Evolutionary conservation across 2,329 filamentous ascomycete genomes (phyloP).

Genomic region (Dothidotthia symphoricarpi): DNA sequence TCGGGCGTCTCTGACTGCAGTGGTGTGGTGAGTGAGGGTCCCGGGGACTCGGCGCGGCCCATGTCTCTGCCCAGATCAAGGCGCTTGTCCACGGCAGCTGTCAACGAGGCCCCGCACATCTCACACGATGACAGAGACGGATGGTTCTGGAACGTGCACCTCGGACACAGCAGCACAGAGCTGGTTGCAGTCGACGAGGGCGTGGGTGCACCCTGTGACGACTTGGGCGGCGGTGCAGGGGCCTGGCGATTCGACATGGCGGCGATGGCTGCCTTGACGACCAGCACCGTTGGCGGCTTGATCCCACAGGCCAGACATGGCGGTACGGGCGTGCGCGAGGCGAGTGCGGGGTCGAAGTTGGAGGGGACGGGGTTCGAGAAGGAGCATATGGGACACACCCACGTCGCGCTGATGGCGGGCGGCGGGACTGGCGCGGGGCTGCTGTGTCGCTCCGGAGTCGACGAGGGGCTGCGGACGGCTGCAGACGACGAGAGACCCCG

Average conservation of each 20-base stretch:
- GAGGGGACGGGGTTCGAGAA: slow-evolving; percentile 90
- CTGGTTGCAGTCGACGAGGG: slow-evolving; percentile 11
- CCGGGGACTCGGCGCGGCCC: slow-evolving; percentile 70
- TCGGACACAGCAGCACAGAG: slow-evolving; percentile 59
- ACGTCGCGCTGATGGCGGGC: slow-evolving; percentile 67
- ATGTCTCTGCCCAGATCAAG: slow-evolving; percentile 42
- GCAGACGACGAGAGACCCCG: slow-evolving; percentile 49
- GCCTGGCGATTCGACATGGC: slow-evolving; percentile 62
- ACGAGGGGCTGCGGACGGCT: slow-evolving; percentile 36
- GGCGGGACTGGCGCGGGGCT: slow-evolving; percentile 49
- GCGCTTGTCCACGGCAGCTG: slow-evolving; percentile 51
- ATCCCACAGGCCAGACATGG: slow-evolving; percentile 93
- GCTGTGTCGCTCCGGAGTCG: slow-evolving; percentile 36
- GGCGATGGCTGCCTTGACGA: slow-evolving; percentile 83
- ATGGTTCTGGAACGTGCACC: slow-evolving; percentile 93
- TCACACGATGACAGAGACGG: slow-evolving; percentile 83
- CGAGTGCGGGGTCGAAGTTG: slow-evolving; percentile 85
- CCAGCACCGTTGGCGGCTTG: slow-evolving; percentile 76
- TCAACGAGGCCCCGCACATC: slow-evolving; percentile 79
- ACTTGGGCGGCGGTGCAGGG: slow-evolving; percentile 30
- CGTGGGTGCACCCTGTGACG: slow-evolving; percentile 38
- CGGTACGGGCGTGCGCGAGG: slow-evolving; percentile 74
- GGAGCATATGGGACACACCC: slow-evolving; percentile 94
- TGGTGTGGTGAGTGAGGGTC: slow-evolving; percentile 58
- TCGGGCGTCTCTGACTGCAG: slow-evolving; percentile 64